Evolutionary conservation across 257 asterid genomes (phyloP), one percentile per base, ranked within the genome.

Genomic region (Capsicum rhomboideum): DNA sequence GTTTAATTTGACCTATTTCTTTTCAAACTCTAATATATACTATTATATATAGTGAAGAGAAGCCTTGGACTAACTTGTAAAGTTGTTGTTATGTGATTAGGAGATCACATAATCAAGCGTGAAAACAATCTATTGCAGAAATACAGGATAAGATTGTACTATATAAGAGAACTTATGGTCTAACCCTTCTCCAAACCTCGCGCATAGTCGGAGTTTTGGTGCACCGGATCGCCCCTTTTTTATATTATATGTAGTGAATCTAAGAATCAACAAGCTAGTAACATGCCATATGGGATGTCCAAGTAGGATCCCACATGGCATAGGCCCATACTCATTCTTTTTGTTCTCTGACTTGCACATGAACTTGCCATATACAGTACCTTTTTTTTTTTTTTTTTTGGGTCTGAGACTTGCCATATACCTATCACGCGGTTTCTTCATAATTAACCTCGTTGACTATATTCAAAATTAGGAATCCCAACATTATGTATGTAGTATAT

Each of bases 251-350:
- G 40, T 17, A 29, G 80, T 74, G 37, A 44, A 49, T 71, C 54
- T 7, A 75, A 50, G 84, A 66, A 88, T 83, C 72, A n/a, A n/a
- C n/a, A n/a, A n/a, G n/a, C n/a, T n/a, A 88, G 26, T 71, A 79
- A 86, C 95, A 89, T 66, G 68, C 56, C 92, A 89, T 87, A 90
- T 92, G 93, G 75, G 64, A 16, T 86, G 92, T 85, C 87, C 87
- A 79, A 28, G 46, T 63, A 34, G 85, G 82, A 85, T 84, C 71
- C 84, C 54, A 85, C 79, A 63, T 86, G 85, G 72, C 59, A 52
- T 82, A 85, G 88, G 26, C 88, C 89, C 80, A 83, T 83, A 49
- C 23, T 46, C 40, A 49, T 75, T 75, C 61, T 53, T 49, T 75
- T 75, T 75, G 83, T 14, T 46, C 59, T 80, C 37, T 40, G 16